Conservation (phyloP, 805 yeast genomes). For the Lipomyces spencermartinsiae region DNA sequence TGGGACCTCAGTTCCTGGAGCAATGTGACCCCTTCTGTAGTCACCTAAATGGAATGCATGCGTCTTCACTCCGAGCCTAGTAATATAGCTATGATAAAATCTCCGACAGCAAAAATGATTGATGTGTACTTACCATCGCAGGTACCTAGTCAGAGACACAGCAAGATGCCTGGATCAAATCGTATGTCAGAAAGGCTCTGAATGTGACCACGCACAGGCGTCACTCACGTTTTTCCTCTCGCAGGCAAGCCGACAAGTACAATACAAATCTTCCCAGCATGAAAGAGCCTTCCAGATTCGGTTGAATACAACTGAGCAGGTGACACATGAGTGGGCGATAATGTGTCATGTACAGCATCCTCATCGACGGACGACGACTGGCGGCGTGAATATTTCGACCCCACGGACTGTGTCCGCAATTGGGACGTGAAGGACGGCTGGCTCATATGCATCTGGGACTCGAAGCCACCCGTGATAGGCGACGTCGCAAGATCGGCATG, state of each 20-base stretch:
- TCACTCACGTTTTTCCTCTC: conserved; percentile 76
- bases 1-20: conserved; percentile 59
- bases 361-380: conserved; percentile 38
- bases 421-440: conserved; percentile 10
- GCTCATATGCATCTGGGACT: background rate
- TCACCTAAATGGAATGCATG: conserved; percentile 92
- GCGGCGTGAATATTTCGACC: conserved; percentile 25
- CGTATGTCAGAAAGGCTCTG: background rate
- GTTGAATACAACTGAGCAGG: conserved; percentile 95
- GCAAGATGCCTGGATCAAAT: conserved; percentile 61
- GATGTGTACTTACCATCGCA: conserved; percentile 63
- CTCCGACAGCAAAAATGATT: background rate
- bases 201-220: background rate
- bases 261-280: conserved; percentile 92
- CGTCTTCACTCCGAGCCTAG: conserved; percentile 85
- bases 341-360: conserved; percentile 73
- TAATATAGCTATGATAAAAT: background rate
- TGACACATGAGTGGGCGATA: conserved; percentile 69
- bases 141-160: conserved; percentile 86
- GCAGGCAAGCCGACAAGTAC: conserved; percentile 94
- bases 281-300: conserved; percentile 88
- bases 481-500: conserved; percentile 39
- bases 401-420: conserved; percentile 16
- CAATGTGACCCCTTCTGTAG: conserved; percentile 66
- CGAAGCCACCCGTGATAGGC: conserved; percentile 34